These are phyloP conservation scores for Firmiana major DNA, from an alignment of 345 rosid genomes.

Conservation along the genomic window DNA sequence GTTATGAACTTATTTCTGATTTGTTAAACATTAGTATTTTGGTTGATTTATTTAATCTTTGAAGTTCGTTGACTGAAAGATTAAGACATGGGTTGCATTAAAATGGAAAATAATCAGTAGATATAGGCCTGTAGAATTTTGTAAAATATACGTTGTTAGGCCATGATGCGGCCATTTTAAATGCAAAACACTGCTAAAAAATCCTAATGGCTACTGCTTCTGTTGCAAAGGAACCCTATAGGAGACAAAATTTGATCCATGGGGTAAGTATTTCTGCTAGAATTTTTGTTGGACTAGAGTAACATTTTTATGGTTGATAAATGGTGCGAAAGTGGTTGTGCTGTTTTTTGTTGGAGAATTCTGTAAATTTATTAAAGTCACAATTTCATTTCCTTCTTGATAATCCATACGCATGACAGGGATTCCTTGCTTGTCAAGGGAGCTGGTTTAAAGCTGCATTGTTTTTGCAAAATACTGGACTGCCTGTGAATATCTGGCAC, in stretches of 20 bases:
- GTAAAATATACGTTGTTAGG: not conserved
- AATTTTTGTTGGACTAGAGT: not conserved
- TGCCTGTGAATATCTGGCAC: not conserved
- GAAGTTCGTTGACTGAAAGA: not conserved
- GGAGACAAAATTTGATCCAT: not conserved
- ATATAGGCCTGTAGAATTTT: not conserved
- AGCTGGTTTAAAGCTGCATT: not conserved
- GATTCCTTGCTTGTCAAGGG: not conserved
- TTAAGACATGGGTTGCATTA: not conserved
- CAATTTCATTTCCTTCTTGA: not conserved
- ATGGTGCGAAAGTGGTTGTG: not conserved
- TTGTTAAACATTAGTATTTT: not conserved
- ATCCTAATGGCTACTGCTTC: not conserved
- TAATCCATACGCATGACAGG: not conserved
- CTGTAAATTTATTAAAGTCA: not conserved
- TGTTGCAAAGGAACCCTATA: not conserved
- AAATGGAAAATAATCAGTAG: not conserved
- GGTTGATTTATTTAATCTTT: not conserved
- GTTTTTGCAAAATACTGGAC: not conserved
- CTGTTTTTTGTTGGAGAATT: not conserved
- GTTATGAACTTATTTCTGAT: not conserved
- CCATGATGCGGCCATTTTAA: not conserved
- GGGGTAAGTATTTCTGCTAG: not conserved
- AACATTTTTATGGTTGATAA: not conserved
- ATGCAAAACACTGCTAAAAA: not conserved